Evolutionary conservation across 495 filamentous ascomycete species (phyloP).

Genomic region (Talaromyces thailandensis): DNA sequence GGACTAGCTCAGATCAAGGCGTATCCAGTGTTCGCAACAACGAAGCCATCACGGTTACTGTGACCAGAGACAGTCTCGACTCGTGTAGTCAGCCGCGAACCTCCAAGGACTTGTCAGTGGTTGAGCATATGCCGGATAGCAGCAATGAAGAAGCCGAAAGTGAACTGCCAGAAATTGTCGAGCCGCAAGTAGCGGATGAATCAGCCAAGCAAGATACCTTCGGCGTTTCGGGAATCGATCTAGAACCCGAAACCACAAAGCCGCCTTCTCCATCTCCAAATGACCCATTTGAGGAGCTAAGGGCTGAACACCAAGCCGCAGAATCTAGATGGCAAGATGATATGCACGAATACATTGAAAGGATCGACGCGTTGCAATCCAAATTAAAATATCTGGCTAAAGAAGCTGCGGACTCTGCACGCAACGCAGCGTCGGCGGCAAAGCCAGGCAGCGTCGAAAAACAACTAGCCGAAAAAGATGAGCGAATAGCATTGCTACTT

Average conservation of each 20-base stretch:
- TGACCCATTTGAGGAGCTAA: constrained; percentile 34
- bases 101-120: constrained; percentile 22
- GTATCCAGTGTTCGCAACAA: constrained; percentile 9
- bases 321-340: constrained; percentile 68
- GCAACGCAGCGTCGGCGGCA: constrained; percentile 50
- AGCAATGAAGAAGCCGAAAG: neutral
- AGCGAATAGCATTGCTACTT: constrained; percentile 79
- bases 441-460: constrained; percentile 58
- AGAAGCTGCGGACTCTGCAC: constrained; percentile 64
- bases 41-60: constrained; percentile 4
- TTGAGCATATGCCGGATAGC: constrained; percentile 3
- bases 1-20: constrained; percentile 11
- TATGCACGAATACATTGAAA: constrained; percentile 71
- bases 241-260: constrained; percentile 1
- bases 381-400: constrained; percentile 82
- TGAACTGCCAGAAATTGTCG: neutral
- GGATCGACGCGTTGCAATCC: constrained; percentile 84
- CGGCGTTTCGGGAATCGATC: constrained; percentile 7
- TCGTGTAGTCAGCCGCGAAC: constrained; percentile 20
- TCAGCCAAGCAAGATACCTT: neutral
- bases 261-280: neutral
- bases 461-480: constrained; percentile 79
- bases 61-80: constrained; percentile 23
- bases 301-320: constrained; percentile 48
- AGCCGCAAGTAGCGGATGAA: neutral